Evolutionary conservation across 345 rosid genomes (phyloP), one percentile per base, ranked within the genome.

Genomic region (Melaleuca quinquenervia): DNA sequence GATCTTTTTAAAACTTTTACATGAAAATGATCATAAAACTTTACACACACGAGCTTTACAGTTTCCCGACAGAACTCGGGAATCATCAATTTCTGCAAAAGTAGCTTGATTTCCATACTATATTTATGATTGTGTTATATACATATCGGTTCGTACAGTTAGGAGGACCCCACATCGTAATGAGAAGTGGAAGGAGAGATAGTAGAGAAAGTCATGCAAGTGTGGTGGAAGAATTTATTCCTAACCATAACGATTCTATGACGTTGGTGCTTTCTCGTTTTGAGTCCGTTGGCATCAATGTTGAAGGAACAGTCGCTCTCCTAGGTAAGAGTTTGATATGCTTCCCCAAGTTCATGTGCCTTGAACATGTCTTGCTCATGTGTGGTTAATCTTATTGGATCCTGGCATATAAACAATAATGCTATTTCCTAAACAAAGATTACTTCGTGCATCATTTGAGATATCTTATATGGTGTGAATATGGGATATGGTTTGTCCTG

Each of bases 101-200:
- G 26, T 36, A 36, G 48, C 48, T 20, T 44, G 86, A 41, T 84
- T 60, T 45, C 74, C 41, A 45, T 84, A 15, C 58, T 8, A 54
- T 3, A 53, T 29, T 11, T 44, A 1, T 20, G 44, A 15, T 27
- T 83, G 50, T 29, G 29, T 13, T 41, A 36, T 52, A 83, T 32
- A 45, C 32, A 20, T 6, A 53, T 83, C 11, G 50, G 0, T 45
- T 29, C 52, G 55, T 41, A 49, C 86, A 94, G 98, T 82, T 95
- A 44, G 94, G 94, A 87, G 99, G 99, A 70, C 98, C 99, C 50
- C 91, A 89, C 62, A 86, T 96, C 41, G 99, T 94, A 82, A 93
- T 94, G 96, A 93, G 91, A 90, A 95, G 95, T 24, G 97, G 97
- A 52, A 86, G 97, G 48, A 93, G 86, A 88, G 99, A 97, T n/a